A percentile compares a stretch with the other conserved stretches of the same genome.
These are phyloP conservation scores for Metschnikowia kunwiensis DNA, from an alignment of 805 yeast genomes.

Conservation along the genomic window DNA sequence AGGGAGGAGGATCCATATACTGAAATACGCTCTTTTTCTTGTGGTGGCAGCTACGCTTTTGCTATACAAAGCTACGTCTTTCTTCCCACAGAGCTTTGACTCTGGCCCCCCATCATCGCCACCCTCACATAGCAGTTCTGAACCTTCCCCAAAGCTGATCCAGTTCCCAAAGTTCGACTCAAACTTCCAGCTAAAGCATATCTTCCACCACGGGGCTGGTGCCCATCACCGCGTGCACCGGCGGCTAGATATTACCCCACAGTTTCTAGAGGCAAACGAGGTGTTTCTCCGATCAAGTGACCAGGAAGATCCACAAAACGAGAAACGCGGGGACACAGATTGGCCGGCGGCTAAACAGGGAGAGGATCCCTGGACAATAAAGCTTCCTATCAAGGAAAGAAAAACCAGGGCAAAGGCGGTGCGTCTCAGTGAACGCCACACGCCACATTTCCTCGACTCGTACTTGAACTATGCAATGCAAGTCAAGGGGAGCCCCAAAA, in stretches of 20 bases:
- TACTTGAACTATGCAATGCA: conserved; percentile 56
- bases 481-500: conserved; percentile 36
- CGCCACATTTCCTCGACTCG: conserved; percentile 63
- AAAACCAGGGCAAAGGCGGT: conserved; percentile 19
- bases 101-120: conserved; percentile 2
- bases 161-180: conserved; percentile 2
- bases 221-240: conserved; percentile 40
- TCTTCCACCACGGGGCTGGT: conserved; percentile 60
- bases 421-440: conserved; percentile 37
- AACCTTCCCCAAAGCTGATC: not conserved
- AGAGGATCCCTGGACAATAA: conserved; percentile 40
- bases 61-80: not conserved
- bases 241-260: conserved; percentile 49
- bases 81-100: not conserved
- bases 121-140: not conserved
- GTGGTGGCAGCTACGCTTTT: not conserved
- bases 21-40: no score
- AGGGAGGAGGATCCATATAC: no score
- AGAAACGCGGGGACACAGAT: conserved; percentile 23
- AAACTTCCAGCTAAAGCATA: conserved; percentile 45
- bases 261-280: conserved; percentile 27
- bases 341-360: conserved; percentile 34
- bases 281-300: conserved; percentile 1
- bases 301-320: not conserved
- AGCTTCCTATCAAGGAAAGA: conserved; percentile 28